Percentiles rank a stretch among this genome's conserved stretches.
Evolutionary conservation across 2,329 filamentous ascomycete species (phyloP).

Genomic region (Monilinia vaccinii-corymbosi): DNA sequence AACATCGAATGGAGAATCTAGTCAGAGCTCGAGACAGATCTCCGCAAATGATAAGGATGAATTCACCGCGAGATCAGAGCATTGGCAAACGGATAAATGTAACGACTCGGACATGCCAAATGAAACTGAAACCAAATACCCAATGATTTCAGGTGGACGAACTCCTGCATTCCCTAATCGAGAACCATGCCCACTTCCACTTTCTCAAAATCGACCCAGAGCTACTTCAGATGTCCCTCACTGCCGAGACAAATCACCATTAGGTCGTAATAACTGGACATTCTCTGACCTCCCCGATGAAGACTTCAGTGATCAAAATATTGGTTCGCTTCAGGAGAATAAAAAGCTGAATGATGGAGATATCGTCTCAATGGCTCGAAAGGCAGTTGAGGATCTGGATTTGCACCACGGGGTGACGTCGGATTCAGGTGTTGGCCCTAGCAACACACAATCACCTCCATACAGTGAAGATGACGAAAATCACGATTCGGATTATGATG

Average conservation of each 20-base stretch:
- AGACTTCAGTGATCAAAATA: constrained; percentile 5
- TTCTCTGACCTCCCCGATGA: constrained; percentile 37
- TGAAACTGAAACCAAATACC: not conserved
- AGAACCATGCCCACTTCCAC: not conserved
- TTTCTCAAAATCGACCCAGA: constrained; percentile 34
- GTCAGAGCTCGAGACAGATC: not conserved
- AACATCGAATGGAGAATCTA: not conserved
- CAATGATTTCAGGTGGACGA: not conserved
- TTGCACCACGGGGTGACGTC: not conserved
- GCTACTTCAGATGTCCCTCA: constrained; percentile 49
- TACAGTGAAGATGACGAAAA: no score
- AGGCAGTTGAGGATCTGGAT: not conserved
- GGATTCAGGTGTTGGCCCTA: not conserved
- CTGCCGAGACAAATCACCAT: constrained; percentile 37
- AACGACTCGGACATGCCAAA: not conserved
- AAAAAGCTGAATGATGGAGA: not conserved
- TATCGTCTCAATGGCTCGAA: not conserved
- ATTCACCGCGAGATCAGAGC: not conserved
- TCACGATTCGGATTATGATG: not conserved
- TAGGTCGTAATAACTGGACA: constrained; percentile 54
- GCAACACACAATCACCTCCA: not conserved
- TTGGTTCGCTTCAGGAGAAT: not conserved
- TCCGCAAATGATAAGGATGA: not conserved
- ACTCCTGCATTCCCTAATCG: not conserved
- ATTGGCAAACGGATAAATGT: not conserved